These are phyloP conservation scores for Hyaloperonospora brassicae DNA, from an alignment of 352 stramenopile species.

Conservation along the genomic window DNA sequence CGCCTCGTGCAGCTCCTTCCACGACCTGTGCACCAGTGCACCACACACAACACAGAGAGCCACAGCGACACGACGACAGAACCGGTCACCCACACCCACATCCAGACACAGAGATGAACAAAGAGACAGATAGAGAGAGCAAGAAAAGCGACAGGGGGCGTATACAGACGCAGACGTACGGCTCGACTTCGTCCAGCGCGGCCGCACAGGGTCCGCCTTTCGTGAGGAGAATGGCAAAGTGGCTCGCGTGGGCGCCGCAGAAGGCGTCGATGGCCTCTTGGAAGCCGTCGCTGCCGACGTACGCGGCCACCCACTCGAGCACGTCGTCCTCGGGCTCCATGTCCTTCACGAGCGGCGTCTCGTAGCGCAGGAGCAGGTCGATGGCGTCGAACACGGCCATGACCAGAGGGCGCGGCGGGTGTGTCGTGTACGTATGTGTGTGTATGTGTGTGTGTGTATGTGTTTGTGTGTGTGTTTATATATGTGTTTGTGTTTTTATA, in stretches of 20 bases:
- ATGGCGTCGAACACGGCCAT: conserved; percentile 71
- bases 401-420: too few relatives aligned
- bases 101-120: too few relatives aligned
- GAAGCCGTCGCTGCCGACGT: conserved; percentile 63
- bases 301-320: conserved; percentile 72
- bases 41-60: too few relatives aligned
- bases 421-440: too few relatives aligned
- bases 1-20: conserved; percentile 58
- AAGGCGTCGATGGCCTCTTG: conserved; percentile 55
- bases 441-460: too few relatives aligned
- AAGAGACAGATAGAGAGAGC: too few relatives aligned
- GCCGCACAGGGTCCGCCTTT: conserved; percentile 49
- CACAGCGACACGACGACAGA: too few relatives aligned
- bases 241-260: conserved; percentile 46
- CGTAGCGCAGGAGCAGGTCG: conserved; percentile 66
- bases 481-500: too few relatives aligned
- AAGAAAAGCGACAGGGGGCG: too few relatives aligned
- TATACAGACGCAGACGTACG: conserved; percentile 17
- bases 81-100: too few relatives aligned
- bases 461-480: too few relatives aligned
- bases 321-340: conserved; percentile 76
- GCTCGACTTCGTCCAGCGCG: conserved; percentile 55
- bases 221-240: conserved; percentile 57
- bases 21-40: too few relatives aligned
- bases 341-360: conserved; percentile 75